A percentile compares a stretch with the other conserved stretches of the same genome.
Conservation (phyloP, 108 stramenopile genomes). For the Nitzschia sp. region DNA sequence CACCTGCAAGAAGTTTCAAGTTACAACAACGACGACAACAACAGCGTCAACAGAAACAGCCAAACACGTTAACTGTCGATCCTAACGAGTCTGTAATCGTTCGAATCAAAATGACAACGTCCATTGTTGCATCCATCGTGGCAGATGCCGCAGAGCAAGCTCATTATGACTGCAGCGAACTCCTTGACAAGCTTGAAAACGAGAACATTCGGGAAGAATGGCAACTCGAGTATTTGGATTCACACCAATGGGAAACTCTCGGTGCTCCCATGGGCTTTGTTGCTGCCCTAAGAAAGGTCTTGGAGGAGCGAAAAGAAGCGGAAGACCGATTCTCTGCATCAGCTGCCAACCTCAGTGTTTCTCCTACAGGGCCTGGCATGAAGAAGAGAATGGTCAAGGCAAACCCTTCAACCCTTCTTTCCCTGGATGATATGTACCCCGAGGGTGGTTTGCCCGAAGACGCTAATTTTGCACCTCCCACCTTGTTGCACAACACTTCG, state of each 20-base stretch:
- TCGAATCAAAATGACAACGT: background rate
- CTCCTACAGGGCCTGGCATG: background rate
- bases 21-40: too few species aligned
- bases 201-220: slow-evolving; percentile 16
- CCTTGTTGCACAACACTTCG: background rate
- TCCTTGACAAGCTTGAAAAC: slow-evolving; percentile 1
- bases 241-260: slow-evolving; percentile 12
- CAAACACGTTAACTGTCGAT: too few species aligned
- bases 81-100: too few species aligned
- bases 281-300: slow-evolving; percentile 4
- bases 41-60: too few species aligned
- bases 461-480: background rate
- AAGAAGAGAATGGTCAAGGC: background rate
- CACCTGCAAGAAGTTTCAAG: too few species aligned
- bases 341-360: background rate
- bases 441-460: background rate
- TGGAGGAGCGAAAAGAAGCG: slow-evolving; percentile 3
- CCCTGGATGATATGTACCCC: background rate
- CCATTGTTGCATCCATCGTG: slow-evolving; percentile 15
- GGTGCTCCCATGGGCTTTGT: slow-evolving; percentile 20
- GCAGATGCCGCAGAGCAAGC: slow-evolving; percentile 4
- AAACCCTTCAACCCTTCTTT: background rate
- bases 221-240: slow-evolving; percentile 21
- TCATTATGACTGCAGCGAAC: background rate
- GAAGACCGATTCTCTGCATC: background rate